A percentile compares a stretch with the other conserved stretches of the same genome.
Conservation (phyloP, 2,329 filamentous ascomycete genomes). For the Penicillium sp. region DNA sequence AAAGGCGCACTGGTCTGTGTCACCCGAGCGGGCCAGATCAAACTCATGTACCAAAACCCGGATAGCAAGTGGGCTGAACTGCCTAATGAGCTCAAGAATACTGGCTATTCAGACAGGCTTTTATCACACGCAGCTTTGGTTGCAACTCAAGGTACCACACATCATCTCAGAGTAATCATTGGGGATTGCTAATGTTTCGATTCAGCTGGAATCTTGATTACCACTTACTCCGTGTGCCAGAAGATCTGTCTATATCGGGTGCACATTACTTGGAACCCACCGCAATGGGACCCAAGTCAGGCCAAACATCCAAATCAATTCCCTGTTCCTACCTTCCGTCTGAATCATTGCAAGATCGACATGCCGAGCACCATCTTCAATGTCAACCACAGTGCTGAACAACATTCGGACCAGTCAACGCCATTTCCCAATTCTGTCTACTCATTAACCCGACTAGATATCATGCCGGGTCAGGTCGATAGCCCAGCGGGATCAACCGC, state of each 20-base stretch:
- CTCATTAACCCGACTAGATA: slow-evolving; percentile 71
- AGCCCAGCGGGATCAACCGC: slow-evolving; percentile 53
- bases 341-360: slow-evolving; percentile 39
- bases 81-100: slow-evolving; percentile 69
- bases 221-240: slow-evolving; percentile 55
- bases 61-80: slow-evolving; percentile 71
- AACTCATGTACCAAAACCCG: slow-evolving; percentile 73
- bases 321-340: slow-evolving; percentile 38
- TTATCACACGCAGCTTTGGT: slow-evolving; percentile 76
- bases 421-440: slow-evolving; percentile 41
- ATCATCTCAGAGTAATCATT: slow-evolving; percentile 8
- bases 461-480: slow-evolving; percentile 66
- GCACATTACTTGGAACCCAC: slow-evolving; percentile 69
- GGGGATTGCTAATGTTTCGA: slow-evolving; percentile 11
- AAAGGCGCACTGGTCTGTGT: slow-evolving; percentile 76
- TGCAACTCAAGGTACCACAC: slow-evolving; percentile 64
- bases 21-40: slow-evolving; percentile 70
- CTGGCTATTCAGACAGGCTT: slow-evolving; percentile 69
- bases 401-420: slow-evolving; percentile 23
- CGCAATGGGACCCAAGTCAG: slow-evolving; percentile 52
- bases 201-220: slow-evolving; percentile 35
- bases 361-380: slow-evolving; percentile 32
- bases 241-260: slow-evolving; percentile 74
- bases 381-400: slow-evolving; percentile 22
- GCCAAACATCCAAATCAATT: slow-evolving; percentile 31